These are phyloP conservation scores for Thermothelomyces thermophilus DNA, from an alignment of 2,329 filamentous ascomycete species.

Conservation along the genomic window DNA sequence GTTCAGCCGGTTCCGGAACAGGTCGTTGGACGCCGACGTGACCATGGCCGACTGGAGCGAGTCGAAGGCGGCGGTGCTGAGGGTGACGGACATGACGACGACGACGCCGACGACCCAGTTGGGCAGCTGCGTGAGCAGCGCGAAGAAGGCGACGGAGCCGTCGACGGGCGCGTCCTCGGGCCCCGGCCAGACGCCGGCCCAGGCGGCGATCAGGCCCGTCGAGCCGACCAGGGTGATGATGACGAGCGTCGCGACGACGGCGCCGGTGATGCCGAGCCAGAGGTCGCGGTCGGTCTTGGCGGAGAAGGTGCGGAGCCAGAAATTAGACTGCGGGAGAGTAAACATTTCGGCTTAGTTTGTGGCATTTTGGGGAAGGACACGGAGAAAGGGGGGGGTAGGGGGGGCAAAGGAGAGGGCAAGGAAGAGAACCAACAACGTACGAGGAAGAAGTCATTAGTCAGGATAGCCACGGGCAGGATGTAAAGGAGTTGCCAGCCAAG, in stretches of 20 bases:
- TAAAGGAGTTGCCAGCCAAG: slow-evolving; percentile 83
- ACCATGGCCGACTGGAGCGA: slow-evolving; percentile 78
- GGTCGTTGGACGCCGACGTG: slow-evolving; percentile 74
- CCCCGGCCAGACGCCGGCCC: slow-evolving; percentile 67
- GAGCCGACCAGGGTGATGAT: slow-evolving; percentile 68
- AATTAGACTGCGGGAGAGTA: slow-evolving; percentile 48
- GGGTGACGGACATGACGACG: slow-evolving; percentile 70
- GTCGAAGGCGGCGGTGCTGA: slow-evolving; percentile 75
- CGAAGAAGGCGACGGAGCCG: slow-evolving; percentile 68
- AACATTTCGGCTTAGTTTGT: neutral
- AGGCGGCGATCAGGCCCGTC: slow-evolving; percentile 68
- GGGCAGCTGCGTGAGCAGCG: slow-evolving; percentile 64
- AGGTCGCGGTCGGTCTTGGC: slow-evolving; percentile 73
- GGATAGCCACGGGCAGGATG: slow-evolving; percentile 71
- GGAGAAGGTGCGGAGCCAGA: slow-evolving; percentile 79
- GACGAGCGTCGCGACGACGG: slow-evolving; percentile 56
- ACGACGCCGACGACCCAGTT: slow-evolving; percentile 77
- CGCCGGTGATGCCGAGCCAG: slow-evolving; percentile 65
- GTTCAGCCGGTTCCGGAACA: slow-evolving; percentile 75
- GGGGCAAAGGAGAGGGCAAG: neutral
- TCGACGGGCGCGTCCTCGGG: slow-evolving; percentile 42
- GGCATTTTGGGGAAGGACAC: neutral
- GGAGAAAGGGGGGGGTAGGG: neutral
- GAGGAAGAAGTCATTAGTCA: slow-evolving; percentile 84
- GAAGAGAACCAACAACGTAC: slow-evolving; percentile 1